A percentile compares a stretch with the other conserved stretches of the same genome.
phyloP scores from a whole-genome alignment of 2,329 filamentous ascomycete genomes.

The Dryadomyces sulphureus region DNA sequence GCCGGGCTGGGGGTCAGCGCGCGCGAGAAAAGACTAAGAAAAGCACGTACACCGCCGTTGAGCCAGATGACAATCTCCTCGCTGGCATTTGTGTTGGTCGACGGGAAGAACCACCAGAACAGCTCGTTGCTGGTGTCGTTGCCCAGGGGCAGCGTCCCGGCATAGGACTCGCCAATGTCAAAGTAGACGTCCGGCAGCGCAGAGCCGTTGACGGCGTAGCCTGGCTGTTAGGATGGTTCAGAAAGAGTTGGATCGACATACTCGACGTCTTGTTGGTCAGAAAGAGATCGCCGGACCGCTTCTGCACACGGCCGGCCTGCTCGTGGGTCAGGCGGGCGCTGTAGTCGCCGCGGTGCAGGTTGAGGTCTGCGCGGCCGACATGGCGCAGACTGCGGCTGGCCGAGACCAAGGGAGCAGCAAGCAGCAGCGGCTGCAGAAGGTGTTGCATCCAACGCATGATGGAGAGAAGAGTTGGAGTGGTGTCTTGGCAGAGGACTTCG shows the following conservation, averaged over 20 bases:
- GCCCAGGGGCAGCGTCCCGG: conserved; percentile 45
- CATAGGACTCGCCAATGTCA: conserved; percentile 51
- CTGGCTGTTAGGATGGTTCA: not conserved
- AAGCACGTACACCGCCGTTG: conserved; percentile 32
- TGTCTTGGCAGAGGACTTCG: too few species aligned
- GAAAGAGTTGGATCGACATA: not conserved
- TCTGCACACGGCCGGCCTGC: not conserved
- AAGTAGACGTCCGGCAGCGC: conserved; percentile 54
- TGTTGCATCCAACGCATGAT: conserved; percentile 6
- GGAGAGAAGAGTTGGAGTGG: not conserved
- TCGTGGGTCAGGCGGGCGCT: not conserved
- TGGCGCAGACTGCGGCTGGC: conserved; percentile 10
- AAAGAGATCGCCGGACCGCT: conserved; percentile 4
- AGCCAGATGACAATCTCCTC: conserved; percentile 50
- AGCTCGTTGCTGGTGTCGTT: conserved; percentile 32
- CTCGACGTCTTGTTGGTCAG: conserved; percentile 10
- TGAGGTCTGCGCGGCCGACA: conserved; percentile 4
- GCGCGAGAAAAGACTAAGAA: not conserved
- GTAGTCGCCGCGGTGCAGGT: not conserved
- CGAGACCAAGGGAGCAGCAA: conserved; percentile 2
- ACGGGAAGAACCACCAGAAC: conserved; percentile 56
- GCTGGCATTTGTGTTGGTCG: conserved; percentile 29
- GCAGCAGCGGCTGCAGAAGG: conserved; percentile 2
- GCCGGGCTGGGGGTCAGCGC: conserved; percentile 26
- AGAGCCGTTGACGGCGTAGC: conserved; percentile 47